Conservation (phyloP, 805 yeast species). For the Saturnispora dispora region DNA sequence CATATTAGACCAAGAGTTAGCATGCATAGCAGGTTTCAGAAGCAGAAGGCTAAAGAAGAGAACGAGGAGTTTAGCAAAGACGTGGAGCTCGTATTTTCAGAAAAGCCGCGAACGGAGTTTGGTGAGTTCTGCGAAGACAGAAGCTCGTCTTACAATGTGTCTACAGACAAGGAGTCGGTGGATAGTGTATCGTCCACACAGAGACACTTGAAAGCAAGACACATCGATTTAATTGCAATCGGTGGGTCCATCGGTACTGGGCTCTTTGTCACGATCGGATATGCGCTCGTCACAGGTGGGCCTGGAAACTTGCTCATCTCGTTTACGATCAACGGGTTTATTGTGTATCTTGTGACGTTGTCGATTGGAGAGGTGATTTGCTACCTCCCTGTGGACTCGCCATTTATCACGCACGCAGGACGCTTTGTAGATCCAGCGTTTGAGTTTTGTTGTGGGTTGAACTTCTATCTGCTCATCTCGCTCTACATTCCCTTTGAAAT, state of each 20-base stretch:
- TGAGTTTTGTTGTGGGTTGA: constrained; percentile 72
- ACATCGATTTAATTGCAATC: constrained; percentile 68
- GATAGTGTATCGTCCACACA: constrained; percentile 13
- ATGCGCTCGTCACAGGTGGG: constrained; percentile 56
- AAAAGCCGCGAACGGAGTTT: background rate
- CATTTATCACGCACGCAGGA: constrained; percentile 66
- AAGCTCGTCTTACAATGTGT: background rate
- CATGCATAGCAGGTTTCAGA: background rate
- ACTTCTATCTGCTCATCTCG: constrained; percentile 68
- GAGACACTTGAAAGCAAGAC: constrained; percentile 53
- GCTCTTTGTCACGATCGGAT: constrained; percentile 63
- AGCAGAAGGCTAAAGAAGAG: too few relatives aligned
- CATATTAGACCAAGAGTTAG: too few relatives aligned
- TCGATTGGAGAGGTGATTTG: constrained; percentile 75
- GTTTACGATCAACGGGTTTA: constrained; percentile 60
- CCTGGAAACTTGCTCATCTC: constrained; percentile 60
- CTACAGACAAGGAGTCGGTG: background rate
- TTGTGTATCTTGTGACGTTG: constrained; percentile 57
- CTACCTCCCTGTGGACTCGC: constrained; percentile 67
- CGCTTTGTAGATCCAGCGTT: constrained; percentile 68
- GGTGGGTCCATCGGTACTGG: constrained; percentile 83
- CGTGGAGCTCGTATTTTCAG: background rate
- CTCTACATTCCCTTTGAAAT: constrained; percentile 78
- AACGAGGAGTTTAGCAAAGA: too few relatives aligned
- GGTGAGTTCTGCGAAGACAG: background rate